Base-by-base conservation (phyloP, 148 eudicot species). In the Heliosperma pusillum region DNA sequence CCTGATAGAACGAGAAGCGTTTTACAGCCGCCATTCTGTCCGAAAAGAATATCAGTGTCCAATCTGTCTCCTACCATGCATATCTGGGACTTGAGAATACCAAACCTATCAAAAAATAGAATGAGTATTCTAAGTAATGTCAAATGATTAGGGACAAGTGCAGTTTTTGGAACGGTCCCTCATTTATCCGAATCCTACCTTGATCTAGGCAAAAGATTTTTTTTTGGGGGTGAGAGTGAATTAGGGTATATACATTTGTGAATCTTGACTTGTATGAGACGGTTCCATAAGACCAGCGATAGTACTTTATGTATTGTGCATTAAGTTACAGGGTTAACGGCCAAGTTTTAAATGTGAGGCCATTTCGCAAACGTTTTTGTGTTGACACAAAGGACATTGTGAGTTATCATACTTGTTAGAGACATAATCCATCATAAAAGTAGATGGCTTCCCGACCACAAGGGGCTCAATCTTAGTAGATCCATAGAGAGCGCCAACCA, bases 1-100 rank as follows among this genome's bases (percentile, higher is more conserved):
- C 99, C 99, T 82, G 99, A 95, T 78, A 95, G 90, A 75, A 95
- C 99, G 66, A 95, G 99, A 82, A 95, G 99, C 60, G 99, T 95
- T 85, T 90, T 92, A 87, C 99, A 95, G 72, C 99, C 99, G 45
- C 97, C 96, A 82, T 90, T 95, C 76, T 95, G 94, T 65, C 99
- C 99, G 60, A 95, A 95, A 74, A 95, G 88, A 69, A 95, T 90
- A 80, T 95, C 99, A 11, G 99, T 95, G 74, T 95, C 99, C 83
- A 95, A 79, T 88, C 97, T 89, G 84, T 95, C 99, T 24, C 99
- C 99, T 29, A 95, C 99, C 99, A 95, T 95, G 88, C 99, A 95
- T 81, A 92, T 95, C 77, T 92, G 96, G 22, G 99, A 95, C 79
- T 89, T 92, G 44, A 70, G 75, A 70, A 95, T 92, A 47, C 90